Percentiles rank a stretch among this genome's conserved stretches.
Conservation (phyloP, 2,329 filamentous ascomycete genomes). For the Fusarium lyarnte region DNA sequence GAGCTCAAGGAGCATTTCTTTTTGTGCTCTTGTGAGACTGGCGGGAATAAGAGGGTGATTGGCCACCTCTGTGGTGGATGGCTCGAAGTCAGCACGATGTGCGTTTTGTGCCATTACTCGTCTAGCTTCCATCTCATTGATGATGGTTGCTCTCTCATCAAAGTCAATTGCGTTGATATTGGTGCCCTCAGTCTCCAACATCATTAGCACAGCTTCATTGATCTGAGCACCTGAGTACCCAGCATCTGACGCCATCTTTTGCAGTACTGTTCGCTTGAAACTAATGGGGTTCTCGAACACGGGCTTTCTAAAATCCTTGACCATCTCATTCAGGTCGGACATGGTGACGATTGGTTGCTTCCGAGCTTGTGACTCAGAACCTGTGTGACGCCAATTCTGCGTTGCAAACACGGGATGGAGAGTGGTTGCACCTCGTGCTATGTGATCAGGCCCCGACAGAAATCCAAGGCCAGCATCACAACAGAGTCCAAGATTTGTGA, state of each 20-base stretch:
- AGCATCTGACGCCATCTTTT: slow-evolving; percentile 51
- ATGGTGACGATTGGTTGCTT: slow-evolving; percentile 34
- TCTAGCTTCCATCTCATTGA: slow-evolving; percentile 26
- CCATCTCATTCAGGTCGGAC: slow-evolving; percentile 39
- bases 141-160: slow-evolving; percentile 44
- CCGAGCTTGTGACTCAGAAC: slow-evolving; percentile 15
- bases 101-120: not conserved
- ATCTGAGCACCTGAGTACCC: slow-evolving; percentile 46
- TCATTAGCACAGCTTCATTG: slow-evolving; percentile 48
- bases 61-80: slow-evolving; percentile 37
- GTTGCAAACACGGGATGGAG: slow-evolving; percentile 50
- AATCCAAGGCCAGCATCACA: slow-evolving; percentile 75
- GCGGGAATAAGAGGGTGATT: slow-evolving; percentile 59
- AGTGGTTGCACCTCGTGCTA: slow-evolving; percentile 54
- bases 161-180: slow-evolving; percentile 46
- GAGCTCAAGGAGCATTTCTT: slow-evolving; percentile 73
- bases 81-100: slow-evolving; percentile 30
- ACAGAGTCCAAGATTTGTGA: slow-evolving; percentile 72
- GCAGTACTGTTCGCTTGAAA: slow-evolving; percentile 47
- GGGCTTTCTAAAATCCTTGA: slow-evolving; percentile 35
- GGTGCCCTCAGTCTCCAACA: slow-evolving; percentile 49
- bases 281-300: slow-evolving; percentile 40
- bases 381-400: slow-evolving; percentile 39
- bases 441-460: slow-evolving; percentile 69
- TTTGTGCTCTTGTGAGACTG: slow-evolving; percentile 69